Evolutionary conservation across 2,329 filamentous ascomycete genomes (phyloP), one percentile per base, ranked within the genome.

Genomic region (Septoria linicola): DNA sequence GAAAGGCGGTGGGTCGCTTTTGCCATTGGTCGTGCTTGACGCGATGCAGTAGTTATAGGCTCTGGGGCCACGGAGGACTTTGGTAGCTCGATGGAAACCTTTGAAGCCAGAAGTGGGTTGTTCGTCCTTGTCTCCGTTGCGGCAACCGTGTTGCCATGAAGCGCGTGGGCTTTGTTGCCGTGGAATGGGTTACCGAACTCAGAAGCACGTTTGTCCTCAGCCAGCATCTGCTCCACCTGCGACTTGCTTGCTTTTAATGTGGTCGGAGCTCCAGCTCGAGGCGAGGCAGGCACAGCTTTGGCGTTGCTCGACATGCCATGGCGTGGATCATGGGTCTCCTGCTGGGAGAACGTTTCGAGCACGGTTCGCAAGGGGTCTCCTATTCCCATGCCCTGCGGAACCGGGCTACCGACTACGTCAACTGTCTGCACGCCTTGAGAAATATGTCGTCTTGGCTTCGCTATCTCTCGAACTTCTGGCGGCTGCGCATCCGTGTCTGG

Each of bases 211-310:
- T 53, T 27, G 10, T 42, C 31, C 17, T 44, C 55, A 14, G 52
- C 45, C 34, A 54, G 34, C 32, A 55, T 25, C 27, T 46, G 20
- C 31, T 49, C 41, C n/a, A 35, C 44, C 39, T 44, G 45, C 14
- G 25, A 43, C 27, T 21, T 42, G 17, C 17, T 54, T n/a, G 32
- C 30, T 17, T 54, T 49, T 21, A 55, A 51, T 8, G 32, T 44
- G 62, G 62, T 68, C 57, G 70, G 70, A 48, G 57, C 67, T 53
- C 65, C 66, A 37, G 66, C 68, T 32, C 61, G 58, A 20, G 72
- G 72, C 16, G 69, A 73, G 63, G 57, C 72, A 68, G 63, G 75
- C 59, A 64, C 61, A 59, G 53, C 72, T 66, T 64, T 76, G 34
- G 60, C 68, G 44, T 74, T 74, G 59, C 71, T 73, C 1, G 71